Conservation (phyloP, 192 early-diverging fungal species). For the Chytriomyces confervae region DNA sequence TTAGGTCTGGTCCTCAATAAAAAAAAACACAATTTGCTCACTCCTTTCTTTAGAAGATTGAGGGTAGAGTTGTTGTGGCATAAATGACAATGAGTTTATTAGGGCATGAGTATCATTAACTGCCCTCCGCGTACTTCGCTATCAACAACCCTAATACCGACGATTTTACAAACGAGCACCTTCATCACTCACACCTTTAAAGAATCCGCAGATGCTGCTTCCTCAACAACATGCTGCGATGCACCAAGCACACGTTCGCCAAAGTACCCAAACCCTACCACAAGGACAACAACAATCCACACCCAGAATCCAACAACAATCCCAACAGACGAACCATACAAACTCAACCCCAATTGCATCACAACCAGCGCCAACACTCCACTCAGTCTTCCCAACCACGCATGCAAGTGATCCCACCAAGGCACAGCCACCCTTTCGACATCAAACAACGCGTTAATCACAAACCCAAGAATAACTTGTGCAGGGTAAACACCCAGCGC, state of each 20-base stretch:
- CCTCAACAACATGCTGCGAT: not conserved
- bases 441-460: constrained; percentile 33
- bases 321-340: not conserved
- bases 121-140: too few species aligned
- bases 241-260: not conserved
- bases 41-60: not conserved
- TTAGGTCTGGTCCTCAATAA: not conserved
- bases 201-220: not conserved
- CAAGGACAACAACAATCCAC: constrained; percentile 9
- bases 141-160: too few species aligned
- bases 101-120: too few species aligned
- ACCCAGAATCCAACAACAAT: constrained; percentile 1
- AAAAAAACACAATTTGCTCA: not conserved
- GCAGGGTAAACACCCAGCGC: constrained; percentile 23
- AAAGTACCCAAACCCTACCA: not conserved
- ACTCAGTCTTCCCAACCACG: constrained; percentile 23
- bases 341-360: constrained; percentile 2
- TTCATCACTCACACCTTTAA: too few species aligned
- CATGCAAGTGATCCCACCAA: constrained; percentile 45
- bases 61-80: not conserved
- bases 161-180: too few species aligned
- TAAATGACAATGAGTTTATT: too few species aligned
- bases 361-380: not conserved
- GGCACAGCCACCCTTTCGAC: constrained; percentile 40
- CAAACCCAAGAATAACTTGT: constrained; percentile 45